Percentiles rank a stretch among this genome's conserved stretches.
Evolutionary conservation across 805 yeast genomes (phyloP).

Genomic region (Spathaspora girioi): DNA sequence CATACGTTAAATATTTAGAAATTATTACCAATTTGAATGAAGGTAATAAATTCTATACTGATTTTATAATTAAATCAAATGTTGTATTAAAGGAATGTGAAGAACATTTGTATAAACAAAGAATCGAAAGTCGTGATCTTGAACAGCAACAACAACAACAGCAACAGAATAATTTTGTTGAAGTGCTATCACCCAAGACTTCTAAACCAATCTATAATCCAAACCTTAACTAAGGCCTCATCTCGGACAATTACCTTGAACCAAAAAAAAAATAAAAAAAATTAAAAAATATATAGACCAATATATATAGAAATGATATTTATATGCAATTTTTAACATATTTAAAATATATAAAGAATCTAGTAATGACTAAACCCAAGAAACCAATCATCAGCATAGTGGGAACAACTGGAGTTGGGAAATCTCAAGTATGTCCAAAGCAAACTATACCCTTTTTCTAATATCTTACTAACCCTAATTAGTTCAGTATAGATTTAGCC

Average conservation of each 20-base stretch:
- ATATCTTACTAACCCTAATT: slow-evolving; percentile 5
- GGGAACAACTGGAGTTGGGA: slow-evolving; percentile 97
- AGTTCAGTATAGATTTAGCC: slow-evolving; percentile 77
- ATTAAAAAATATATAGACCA: too few relatives aligned
- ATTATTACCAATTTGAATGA: slow-evolving; percentile 58
- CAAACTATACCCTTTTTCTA: background rate
- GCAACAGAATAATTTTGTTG: background rate
- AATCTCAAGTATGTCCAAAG: slow-evolving; percentile 59
- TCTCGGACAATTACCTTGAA: background rate
- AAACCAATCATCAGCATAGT: slow-evolving; percentile 57
- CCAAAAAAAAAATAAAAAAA: background rate
- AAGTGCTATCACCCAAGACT: background rate
- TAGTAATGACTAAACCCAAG: slow-evolving; percentile 28
- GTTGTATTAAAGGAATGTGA: slow-evolving; percentile 47
- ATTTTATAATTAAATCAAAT: slow-evolving; percentile 47
- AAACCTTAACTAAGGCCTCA: background rate
- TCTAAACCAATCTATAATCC: background rate
- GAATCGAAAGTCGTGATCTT: slow-evolving; percentile 51
- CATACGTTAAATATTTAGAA: slow-evolving; percentile 50
- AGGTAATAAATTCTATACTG: slow-evolving; percentile 69
- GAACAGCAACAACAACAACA: slow-evolving; percentile 21
- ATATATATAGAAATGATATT: background rate
- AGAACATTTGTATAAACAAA: slow-evolving; percentile 46
- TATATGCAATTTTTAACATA: slow-evolving; percentile 1
- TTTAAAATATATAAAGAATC: slow-evolving; percentile 18